Percentiles rank a stretch among this genome's conserved stretches.
Conservation (phyloP, 139 green algal genomes). For the Coccomyxa sp. region DNA sequence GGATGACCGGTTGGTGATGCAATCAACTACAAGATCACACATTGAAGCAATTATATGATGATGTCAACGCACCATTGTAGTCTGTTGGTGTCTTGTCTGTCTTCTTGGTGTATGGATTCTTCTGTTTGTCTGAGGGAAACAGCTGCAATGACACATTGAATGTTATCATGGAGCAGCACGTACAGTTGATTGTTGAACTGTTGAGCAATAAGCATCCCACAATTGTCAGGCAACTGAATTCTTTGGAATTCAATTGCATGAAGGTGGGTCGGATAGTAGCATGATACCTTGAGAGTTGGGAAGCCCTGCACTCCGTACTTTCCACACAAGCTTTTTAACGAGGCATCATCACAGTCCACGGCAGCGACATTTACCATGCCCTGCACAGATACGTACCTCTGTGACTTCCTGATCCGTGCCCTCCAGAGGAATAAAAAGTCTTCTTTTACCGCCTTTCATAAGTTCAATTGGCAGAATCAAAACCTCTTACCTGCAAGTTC, state of each 20-base stretch:
- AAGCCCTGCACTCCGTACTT: conserved; percentile 22
- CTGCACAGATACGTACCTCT: neutral
- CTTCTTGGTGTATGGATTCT: conserved; percentile 25
- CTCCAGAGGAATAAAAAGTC: neutral
- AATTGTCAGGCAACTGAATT: neutral
- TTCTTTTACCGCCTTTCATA: neutral
- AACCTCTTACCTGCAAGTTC: conserved; percentile 24
- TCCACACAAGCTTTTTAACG: conserved; percentile 21
- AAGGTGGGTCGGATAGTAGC: neutral
- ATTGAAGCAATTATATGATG: neutral
- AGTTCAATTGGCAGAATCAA: neutral
- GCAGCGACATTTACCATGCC: conserved; percentile 24
- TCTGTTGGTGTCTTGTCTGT: conserved; percentile 3
- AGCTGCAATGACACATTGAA: neutral
- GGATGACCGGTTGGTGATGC: too few relatives aligned
- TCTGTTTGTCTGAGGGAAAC: conserved; percentile 14
- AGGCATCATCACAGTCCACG: conserved; percentile 28
- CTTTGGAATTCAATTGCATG: neutral
- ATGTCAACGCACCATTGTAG: conserved; percentile 3
- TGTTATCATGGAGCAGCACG: neutral
- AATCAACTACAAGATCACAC: neutral
- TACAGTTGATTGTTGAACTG: neutral
- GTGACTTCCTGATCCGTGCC: neutral
- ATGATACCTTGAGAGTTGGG: conserved; percentile 29
- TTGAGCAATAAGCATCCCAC: neutral